Percentiles rank a stretch among this genome's conserved stretches.
These are phyloP conservation scores for Eucalyptus microcorys DNA, from an alignment of 345 rosid genomes.

Conservation along the genomic window DNA sequence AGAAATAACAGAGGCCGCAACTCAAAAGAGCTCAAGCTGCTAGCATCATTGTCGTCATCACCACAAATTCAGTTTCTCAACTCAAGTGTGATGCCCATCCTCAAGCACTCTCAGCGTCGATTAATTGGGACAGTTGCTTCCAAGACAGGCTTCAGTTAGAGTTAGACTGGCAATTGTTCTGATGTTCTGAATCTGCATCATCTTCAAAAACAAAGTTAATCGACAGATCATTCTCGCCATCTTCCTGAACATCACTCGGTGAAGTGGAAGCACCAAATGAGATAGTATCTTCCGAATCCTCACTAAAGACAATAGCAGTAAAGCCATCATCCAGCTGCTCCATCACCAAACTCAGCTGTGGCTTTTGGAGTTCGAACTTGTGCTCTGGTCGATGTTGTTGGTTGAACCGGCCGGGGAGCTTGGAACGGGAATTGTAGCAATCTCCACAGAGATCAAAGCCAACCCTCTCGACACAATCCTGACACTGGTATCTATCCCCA, in stretches of 20 bases:
- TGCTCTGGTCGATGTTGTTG: slow-evolving; percentile 87
- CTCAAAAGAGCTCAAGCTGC: background rate
- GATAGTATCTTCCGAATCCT: background rate
- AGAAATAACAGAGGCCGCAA: background rate
- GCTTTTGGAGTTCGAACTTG: slow-evolving; percentile 14
- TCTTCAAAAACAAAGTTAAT: background rate
- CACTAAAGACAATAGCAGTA: background rate
- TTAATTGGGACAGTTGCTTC: background rate
- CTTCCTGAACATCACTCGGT: background rate
- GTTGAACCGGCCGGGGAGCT: slow-evolving; percentile 77
- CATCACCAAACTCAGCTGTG: background rate
- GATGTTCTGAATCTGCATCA: background rate
- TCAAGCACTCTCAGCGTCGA: background rate
- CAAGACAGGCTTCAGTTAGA: background rate
- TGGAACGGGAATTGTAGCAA: slow-evolving; percentile 48
- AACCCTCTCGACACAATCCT: slow-evolving; percentile 40
- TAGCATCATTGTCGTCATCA: fast-evolving
- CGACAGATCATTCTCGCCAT: background rate
- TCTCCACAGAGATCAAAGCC: slow-evolving; percentile 89
- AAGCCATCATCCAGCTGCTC: background rate
- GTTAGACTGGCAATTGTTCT: background rate
- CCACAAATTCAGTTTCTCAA: background rate
- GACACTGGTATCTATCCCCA: slow-evolving; percentile 68
- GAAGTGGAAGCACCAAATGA: background rate
- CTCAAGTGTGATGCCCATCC: background rate